Percentiles rank a stretch among this genome's conserved stretches.
Conservation (phyloP, 2,329 filamentous ascomycete genomes). For the Talaromyces sp. region DNA sequence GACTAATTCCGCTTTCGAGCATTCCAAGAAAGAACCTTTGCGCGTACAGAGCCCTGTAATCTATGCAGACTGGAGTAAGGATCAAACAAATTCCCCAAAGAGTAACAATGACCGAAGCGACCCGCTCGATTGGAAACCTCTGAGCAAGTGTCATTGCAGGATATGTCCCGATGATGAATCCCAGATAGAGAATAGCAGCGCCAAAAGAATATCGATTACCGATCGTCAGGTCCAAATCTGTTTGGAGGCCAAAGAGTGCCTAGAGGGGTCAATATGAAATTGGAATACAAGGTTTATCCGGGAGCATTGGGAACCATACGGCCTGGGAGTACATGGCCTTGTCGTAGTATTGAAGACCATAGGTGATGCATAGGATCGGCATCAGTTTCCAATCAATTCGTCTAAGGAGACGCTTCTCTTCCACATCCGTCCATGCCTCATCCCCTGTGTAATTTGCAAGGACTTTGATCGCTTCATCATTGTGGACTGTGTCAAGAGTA, state of each 20-base stretch:
- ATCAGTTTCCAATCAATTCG: slow-evolving; percentile 48
- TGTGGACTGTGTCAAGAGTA: slow-evolving; percentile 39
- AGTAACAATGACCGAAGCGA: slow-evolving; percentile 35
- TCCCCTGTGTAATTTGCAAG: slow-evolving; percentile 48
- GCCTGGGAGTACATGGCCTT: slow-evolving; percentile 60
- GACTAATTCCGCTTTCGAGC: slow-evolving; percentile 59
- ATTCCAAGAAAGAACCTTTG: slow-evolving; percentile 61
- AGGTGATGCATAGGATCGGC: slow-evolving; percentile 52
- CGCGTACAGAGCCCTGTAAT: slow-evolving; percentile 43
- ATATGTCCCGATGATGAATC: slow-evolving; percentile 53
- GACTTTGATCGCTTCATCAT: slow-evolving; percentile 47
- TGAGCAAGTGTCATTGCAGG: slow-evolving; percentile 50
- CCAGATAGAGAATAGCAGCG: slow-evolving; percentile 53
- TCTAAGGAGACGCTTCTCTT: slow-evolving; percentile 47
- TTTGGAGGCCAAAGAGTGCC: slow-evolving; percentile 15
- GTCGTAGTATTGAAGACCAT: slow-evolving; percentile 54
- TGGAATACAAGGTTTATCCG: slow-evolving; percentile 23
- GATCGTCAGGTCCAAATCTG: slow-evolving; percentile 43
- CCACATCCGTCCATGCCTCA: slow-evolving; percentile 45
- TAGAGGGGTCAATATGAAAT: slow-evolving; percentile 17
- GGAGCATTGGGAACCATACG: slow-evolving; percentile 40
- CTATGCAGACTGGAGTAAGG: slow-evolving; percentile 41
- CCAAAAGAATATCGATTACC: slow-evolving; percentile 51
- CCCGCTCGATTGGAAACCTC: slow-evolving; percentile 50
- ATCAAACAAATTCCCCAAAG: slow-evolving; percentile 20